Conservation (phyloP, 139 green algal species). For the Coccomyxa sp. region DNA sequence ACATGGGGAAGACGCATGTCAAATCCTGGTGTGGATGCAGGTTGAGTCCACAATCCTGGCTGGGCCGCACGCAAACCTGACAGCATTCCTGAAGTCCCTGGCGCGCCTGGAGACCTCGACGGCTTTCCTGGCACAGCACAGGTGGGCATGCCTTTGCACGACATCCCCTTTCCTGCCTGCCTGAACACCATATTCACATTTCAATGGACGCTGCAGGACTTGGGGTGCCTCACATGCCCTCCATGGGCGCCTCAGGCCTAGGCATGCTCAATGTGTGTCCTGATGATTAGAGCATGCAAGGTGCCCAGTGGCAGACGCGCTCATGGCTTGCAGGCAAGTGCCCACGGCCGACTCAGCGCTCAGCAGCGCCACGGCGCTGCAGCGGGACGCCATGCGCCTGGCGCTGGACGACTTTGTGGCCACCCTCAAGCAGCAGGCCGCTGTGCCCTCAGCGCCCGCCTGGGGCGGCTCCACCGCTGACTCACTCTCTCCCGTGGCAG, state of each 20-base stretch:
- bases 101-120: conserved; percentile 23
- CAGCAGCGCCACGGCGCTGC: conserved; percentile 18
- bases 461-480: too few species aligned
- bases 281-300: not conserved
- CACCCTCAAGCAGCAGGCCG: conserved; percentile 9
- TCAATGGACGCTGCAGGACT: not conserved
- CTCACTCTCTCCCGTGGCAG: too few species aligned
- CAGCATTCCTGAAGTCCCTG: conserved; percentile 21
- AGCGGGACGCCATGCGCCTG: conserved; percentile 15
- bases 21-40: too few species aligned
- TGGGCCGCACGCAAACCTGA: conserved; percentile 27
- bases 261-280: not conserved
- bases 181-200: not conserved
- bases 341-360: conserved; percentile 22
- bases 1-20: too few species aligned
- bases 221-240: too few species aligned
- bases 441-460: conserved; percentile 3
- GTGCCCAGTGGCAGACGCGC: not conserved
- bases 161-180: not conserved
- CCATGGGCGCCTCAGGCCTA: too few species aligned
- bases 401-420: conserved; percentile 26
- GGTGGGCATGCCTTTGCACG: conserved; percentile 11
- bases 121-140: conserved; percentile 29
- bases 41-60: conserved; percentile 20
- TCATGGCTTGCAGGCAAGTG: conserved; percentile 18